Evolutionary conservation across 805 yeast genomes (phyloP).

Genomic region (Starmerella sirachaensis): DNA sequence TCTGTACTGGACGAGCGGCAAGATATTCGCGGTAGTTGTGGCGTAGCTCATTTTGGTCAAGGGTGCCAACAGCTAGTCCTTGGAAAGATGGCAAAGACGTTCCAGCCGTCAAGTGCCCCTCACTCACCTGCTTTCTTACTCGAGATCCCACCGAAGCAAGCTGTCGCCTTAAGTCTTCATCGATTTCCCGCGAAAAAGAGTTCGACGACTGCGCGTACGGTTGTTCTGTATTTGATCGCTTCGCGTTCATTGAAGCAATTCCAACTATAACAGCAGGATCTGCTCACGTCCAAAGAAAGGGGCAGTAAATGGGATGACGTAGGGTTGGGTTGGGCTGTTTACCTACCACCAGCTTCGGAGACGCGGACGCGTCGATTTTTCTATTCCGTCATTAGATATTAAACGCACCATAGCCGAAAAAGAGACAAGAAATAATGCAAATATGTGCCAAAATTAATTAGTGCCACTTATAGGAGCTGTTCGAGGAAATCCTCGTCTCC

Average conservation of each 20-base stretch:
- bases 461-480: slow-evolving; percentile 31
- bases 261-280: too few relatives aligned
- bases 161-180: slow-evolving; percentile 20
- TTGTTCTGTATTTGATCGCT: background rate
- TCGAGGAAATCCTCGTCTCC: slow-evolving; percentile 33
- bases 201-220: background rate
- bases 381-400: too few relatives aligned
- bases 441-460: background rate
- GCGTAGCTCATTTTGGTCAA: slow-evolving; percentile 12
- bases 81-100: slow-evolving; percentile 22
- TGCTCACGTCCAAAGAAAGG: too few relatives aligned
- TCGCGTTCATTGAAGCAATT: slow-evolving; percentile 2
- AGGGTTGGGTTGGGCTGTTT: too few relatives aligned
- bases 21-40: background rate
- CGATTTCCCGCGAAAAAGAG: slow-evolving; percentile 9
- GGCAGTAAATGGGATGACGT: too few relatives aligned
- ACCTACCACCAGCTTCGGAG: too few relatives aligned
- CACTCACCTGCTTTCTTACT: slow-evolving; percentile 26
- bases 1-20: slow-evolving; percentile 7
- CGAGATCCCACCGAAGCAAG: slow-evolving; percentile 24
- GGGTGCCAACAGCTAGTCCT: slow-evolving; percentile 23
- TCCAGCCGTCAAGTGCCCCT: slow-evolving; percentile 24
- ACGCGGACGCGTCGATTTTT: too few relatives aligned
- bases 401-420: too few relatives aligned
- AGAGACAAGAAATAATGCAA: too few relatives aligned